Conservation (phyloP, 495 filamentous ascomycete species). For the Penicillium crystallinum region DNA sequence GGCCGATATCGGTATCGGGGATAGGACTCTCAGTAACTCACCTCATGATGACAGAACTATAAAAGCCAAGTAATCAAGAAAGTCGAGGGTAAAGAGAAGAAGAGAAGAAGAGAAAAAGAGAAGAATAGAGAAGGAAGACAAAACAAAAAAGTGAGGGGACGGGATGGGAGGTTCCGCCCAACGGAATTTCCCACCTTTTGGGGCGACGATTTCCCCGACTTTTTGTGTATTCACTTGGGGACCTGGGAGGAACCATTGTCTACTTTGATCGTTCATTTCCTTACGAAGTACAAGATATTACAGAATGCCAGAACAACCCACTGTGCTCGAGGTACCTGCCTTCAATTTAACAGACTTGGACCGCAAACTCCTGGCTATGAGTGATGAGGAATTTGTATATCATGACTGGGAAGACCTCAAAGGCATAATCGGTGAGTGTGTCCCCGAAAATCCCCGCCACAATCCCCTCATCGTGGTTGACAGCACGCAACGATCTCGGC, state of each 20-base stretch:
- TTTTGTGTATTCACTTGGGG: background rate
- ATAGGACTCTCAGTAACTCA: conserved; percentile 11
- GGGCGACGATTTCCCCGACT: conserved; percentile 8
- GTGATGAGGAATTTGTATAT: conserved; percentile 61
- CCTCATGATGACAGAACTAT: conserved; percentile 32
- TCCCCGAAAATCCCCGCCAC: background rate
- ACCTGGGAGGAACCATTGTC: background rate
- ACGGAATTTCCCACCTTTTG: conserved; percentile 24
- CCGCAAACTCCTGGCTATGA: conserved; percentile 58
- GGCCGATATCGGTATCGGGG: background rate
- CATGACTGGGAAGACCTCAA: conserved; percentile 68
- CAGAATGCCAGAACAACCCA: background rate
- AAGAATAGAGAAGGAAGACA: conserved; percentile 1
- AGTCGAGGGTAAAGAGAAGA: conserved; percentile 3
- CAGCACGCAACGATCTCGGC: conserved; percentile 66
- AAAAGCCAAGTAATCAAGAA: background rate
- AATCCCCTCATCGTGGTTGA: conserved; percentile 9
- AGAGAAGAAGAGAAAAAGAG: conserved; percentile 4
- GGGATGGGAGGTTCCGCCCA: conserved; percentile 16
- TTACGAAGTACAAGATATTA: background rate
- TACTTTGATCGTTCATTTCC: background rate
- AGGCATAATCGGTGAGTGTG: conserved; percentile 62
- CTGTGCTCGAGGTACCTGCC: conserved; percentile 25
- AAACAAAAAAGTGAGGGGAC: conserved; percentile 1
- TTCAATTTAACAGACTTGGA: conserved; percentile 65